phyloP scores from a whole-genome alignment of 2,329 filamentous ascomycete species.

The Camillea tinctor region DNA sequence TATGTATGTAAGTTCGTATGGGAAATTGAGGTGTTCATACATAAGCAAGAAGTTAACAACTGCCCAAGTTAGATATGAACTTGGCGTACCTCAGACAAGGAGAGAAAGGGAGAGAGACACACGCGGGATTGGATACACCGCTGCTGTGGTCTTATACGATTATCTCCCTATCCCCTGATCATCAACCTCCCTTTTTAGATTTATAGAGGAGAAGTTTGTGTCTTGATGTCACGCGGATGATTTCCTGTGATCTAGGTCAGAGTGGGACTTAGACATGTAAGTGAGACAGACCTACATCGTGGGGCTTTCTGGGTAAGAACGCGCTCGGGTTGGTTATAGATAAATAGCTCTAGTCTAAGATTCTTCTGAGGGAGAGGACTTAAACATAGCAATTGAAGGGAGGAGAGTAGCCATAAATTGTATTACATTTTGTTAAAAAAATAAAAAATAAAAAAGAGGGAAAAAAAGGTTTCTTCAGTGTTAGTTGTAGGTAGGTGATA shows the following conservation, averaged over 20 bases:
- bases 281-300: neutral
- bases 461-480: no score
- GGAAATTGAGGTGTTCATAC: neutral
- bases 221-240: no score
- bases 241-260: neutral
- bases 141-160: slow-evolving; percentile 16
- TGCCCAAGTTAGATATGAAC: no score
- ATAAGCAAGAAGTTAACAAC: no score
- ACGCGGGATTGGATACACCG: slow-evolving; percentile 9
- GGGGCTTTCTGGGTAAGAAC: neutral
- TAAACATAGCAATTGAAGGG: neutral
- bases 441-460: no score
- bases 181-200: no score
- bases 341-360: neutral
- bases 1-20: neutral
- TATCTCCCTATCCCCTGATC: slow-evolving; percentile 3
- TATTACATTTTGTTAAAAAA: no score
- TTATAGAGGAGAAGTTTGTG: no score
- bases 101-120: neutral
- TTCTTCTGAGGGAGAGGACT: neutral
- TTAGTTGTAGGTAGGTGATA: neutral
- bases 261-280: no score
- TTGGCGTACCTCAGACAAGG: neutral
- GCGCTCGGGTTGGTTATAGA: neutral
- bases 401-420: no score